Evolutionary conservation across 2,329 filamentous ascomycete genomes (phyloP).

Genomic region (Fusarium heterosporum): DNA sequence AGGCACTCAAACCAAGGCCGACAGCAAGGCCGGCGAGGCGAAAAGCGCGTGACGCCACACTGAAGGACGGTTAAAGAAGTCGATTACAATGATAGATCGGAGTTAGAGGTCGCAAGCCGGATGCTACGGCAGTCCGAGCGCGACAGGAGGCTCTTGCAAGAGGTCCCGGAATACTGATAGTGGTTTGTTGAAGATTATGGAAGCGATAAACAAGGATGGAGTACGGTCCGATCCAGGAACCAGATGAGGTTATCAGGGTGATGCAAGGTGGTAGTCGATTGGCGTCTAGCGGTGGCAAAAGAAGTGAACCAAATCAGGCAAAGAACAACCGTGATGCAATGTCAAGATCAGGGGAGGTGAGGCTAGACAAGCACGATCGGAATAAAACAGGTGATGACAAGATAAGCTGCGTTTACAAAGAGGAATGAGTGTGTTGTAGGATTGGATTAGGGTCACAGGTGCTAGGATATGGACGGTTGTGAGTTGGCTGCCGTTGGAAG

Average conservation of each 20-base stretch:
- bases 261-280: constrained; percentile 32
- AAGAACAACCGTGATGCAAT: constrained; percentile 33
- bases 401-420: neutral
- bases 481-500: constrained; percentile 32
- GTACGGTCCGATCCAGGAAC: constrained; percentile 7
- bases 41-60: constrained; percentile 67
- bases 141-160: constrained; percentile 5
- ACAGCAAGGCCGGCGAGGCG: constrained; percentile 66
- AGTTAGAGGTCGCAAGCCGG: neutral
- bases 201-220: constrained; percentile 3
- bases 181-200: neutral
- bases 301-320: constrained; percentile 25
- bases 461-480: neutral
- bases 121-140: neutral
- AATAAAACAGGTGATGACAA: neutral
- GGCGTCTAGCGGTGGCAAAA: constrained; percentile 35
- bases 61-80: constrained; percentile 50
- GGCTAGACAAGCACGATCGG: constrained; percentile 5
- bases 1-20: constrained; percentile 68
- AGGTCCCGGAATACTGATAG: constrained; percentile 1
- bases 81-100: constrained; percentile 8
- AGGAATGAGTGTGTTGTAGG: constrained; percentile 9
- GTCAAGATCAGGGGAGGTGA: constrained; percentile 20
- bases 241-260: constrained; percentile 21
- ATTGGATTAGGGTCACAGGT: neutral